These are phyloP conservation scores for Zea mays DNA, from an alignment of 176 grass and related monocot species.

Conservation along the genomic window Zm-B73-REFERENCE-NAM-5.0 NC_050100.1:187068001-187068500, in stretches of 20 bases:
- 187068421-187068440: background rate
- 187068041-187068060: background rate
- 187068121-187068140: background rate
- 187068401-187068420: conserved; percentile 1
- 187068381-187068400: background rate
- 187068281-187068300: background rate
- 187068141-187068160: background rate
- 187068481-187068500: background rate
- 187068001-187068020: background rate
- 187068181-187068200: background rate
- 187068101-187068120: background rate
- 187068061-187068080: background rate
- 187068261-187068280: background rate
- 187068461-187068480: background rate
- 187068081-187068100: background rate
- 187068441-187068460: background rate
- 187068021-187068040: background rate
- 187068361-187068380: background rate
- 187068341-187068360: background rate
- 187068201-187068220: background rate
- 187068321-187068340: background rate
- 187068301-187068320: background rate
- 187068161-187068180: background rate
- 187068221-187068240: background rate
- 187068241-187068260: background rate